Conservation (phyloP, 2,329 filamentous ascomycete genomes). For the Xylariaceae sp. region DNA sequence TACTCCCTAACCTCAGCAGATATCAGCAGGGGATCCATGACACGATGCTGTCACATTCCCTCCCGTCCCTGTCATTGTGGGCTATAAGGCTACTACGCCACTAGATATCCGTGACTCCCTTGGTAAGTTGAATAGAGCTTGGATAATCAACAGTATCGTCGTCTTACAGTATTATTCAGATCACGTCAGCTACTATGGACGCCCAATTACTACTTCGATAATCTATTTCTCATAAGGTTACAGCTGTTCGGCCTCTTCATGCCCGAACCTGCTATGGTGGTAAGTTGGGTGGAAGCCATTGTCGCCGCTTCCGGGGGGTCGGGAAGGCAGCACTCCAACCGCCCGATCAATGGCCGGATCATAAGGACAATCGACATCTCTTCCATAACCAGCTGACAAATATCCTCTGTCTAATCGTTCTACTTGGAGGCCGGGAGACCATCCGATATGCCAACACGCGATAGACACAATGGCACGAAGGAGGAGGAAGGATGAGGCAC, state of each 20-base stretch:
- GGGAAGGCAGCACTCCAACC: background rate
- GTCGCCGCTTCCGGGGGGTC: background rate
- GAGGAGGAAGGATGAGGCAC: background rate
- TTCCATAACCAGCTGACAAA: constrained; percentile 2
- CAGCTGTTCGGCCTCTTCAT: too few species aligned
- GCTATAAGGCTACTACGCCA: background rate
- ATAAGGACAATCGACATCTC: too few species aligned
- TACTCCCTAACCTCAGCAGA: too few species aligned
- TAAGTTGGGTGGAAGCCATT: constrained; percentile 1
- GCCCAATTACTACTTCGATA: too few species aligned
- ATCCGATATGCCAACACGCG: background rate
- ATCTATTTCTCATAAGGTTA: too few species aligned
- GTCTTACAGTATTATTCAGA: too few species aligned
- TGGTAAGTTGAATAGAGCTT: too few species aligned
- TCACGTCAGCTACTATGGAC: too few species aligned
- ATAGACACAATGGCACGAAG: background rate
- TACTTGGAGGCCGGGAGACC: background rate
- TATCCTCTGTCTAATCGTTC: background rate
- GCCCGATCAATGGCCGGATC: too few species aligned
- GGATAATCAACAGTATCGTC: too few species aligned
- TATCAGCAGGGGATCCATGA: constrained; percentile 27
- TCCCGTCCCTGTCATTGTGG: background rate
- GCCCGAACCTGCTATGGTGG: too few species aligned
- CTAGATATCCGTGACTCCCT: background rate
- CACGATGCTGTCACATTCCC: constrained; percentile 13